A percentile compares a stretch with the other conserved stretches of the same genome.
These are phyloP conservation scores for Ogataea polymorpha DNA, from an alignment of 805 yeast species.

Conservation along the genomic window DNA sequence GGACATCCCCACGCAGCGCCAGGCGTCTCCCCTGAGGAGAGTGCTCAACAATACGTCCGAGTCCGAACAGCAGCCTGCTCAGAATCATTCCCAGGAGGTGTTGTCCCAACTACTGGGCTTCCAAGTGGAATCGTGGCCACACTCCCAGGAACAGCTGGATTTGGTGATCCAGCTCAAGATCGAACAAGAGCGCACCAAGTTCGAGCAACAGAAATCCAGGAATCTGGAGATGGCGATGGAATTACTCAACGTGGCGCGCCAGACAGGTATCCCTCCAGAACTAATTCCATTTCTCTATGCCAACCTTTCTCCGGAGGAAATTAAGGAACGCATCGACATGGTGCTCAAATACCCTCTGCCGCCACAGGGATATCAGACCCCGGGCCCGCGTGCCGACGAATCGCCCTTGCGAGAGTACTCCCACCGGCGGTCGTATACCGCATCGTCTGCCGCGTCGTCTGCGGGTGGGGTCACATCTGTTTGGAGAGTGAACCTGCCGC, in stretches of 20 bases:
- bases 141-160: constrained; percentile 34
- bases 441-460: constrained; percentile 20
- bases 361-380: constrained; percentile 1
- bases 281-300: constrained; percentile 26
- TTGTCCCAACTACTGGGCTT: constrained; percentile 14
- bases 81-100: constrained; percentile 1
- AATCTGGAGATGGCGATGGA: constrained; percentile 36
- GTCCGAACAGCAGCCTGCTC: not conserved
- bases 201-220: constrained; percentile 35
- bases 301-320: constrained; percentile 14
- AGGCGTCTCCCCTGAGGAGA: constrained; percentile 15
- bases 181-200: constrained; percentile 43
- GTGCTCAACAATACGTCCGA: constrained; percentile 7
- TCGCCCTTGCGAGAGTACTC: constrained; percentile 18
- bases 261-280: constrained; percentile 23
- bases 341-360: constrained; percentile 6
- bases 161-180: constrained; percentile 36
- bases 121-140: constrained; percentile 29
- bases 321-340: constrained; percentile 13
- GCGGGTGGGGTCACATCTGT: constrained; percentile 31
- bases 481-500: constrained; percentile 33
- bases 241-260: constrained; percentile 31
- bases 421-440: constrained; percentile 30
- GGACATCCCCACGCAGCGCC: constrained; percentile 11
- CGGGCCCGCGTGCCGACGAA: constrained; percentile 11